Conservation (phyloP, 2,329 filamentous ascomycete species). For the Pyrenochaeta sp. region DNA sequence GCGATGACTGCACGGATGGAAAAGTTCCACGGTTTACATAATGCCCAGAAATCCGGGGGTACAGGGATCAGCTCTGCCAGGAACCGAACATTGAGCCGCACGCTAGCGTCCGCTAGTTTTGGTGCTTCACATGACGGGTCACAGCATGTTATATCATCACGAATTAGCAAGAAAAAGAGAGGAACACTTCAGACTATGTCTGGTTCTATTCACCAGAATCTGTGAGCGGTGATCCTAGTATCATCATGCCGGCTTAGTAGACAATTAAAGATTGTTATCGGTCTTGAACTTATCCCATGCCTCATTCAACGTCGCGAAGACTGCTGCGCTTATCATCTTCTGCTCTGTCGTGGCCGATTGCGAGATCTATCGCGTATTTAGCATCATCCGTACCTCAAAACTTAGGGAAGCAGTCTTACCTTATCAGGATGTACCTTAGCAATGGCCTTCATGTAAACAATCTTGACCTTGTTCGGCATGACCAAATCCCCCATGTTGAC, state of each 20-base stretch:
- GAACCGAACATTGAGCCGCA: constrained; percentile 25
- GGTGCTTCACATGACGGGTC: not conserved
- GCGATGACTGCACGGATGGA: constrained; percentile 25
- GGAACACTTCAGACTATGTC: not conserved
- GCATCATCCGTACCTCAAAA: not conserved
- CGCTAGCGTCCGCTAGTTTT: not conserved
- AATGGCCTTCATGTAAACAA: constrained; percentile 99
- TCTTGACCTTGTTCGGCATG: constrained; percentile 93
- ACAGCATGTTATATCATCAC: not conserved
- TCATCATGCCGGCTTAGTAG: not conserved
- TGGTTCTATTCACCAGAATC: not conserved
- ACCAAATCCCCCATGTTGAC: constrained; percentile 93
- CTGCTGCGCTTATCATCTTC: constrained; percentile 70
- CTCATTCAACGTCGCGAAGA: constrained; percentile 72
- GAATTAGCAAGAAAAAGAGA: not conserved
- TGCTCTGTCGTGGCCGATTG: constrained; percentile 72
- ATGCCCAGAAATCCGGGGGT: constrained; percentile 29
- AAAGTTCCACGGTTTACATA: constrained; percentile 24
- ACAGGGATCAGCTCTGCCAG: constrained; percentile 18
- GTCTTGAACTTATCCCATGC: constrained; percentile 74
- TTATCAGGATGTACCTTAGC: constrained; percentile 98
- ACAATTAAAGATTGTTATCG: constrained; percentile 58
- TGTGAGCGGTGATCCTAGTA: not conserved
- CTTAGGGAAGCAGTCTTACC: constrained; percentile 62
- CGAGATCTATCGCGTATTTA: constrained; percentile 57